A percentile compares a stretch with the other conserved stretches of the same genome.
These are phyloP conservation scores for Dendrobium huoshanense DNA, from an alignment of 106 monocot species.

Conservation along the genomic window DNA sequence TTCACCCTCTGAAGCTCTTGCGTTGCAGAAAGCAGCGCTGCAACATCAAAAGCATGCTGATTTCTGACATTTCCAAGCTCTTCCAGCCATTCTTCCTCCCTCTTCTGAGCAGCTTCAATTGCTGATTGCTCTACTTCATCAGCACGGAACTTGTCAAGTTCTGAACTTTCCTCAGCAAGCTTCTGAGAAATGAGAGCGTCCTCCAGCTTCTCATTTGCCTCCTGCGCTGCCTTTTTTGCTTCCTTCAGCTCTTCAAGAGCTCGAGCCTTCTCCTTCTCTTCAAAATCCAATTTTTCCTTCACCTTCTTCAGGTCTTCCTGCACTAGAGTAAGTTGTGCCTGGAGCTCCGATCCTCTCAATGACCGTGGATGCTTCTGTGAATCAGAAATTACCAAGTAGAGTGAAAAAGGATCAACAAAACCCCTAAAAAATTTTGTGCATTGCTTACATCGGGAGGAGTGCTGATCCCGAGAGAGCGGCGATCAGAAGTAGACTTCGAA, in stretches of 20 bases:
- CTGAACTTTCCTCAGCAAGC: conserved; percentile 54
- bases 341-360: conserved; percentile 37
- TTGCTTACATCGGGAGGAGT: conserved; percentile 34
- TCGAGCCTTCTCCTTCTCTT: conserved; percentile 45
- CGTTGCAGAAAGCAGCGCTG: conserved; percentile 31
- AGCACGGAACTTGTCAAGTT: conserved; percentile 74
- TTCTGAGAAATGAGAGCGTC: conserved; percentile 66
- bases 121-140: conserved; percentile 72
- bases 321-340: conserved; percentile 30
- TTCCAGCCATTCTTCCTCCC: conserved; percentile 47
- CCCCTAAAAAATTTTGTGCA: not conserved
- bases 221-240: conserved; percentile 39
- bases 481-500: conserved; percentile 23
- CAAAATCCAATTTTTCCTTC: conserved; percentile 50
- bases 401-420: not conserved
- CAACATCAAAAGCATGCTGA: conserved; percentile 46
- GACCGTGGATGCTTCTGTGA: conserved; percentile 21
- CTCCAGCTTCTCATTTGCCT: conserved; percentile 55
- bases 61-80: conserved; percentile 47
- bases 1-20: conserved; percentile 56
- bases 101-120: conserved; percentile 53
- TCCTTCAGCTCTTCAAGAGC: conserved; percentile 53
- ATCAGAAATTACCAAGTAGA: not conserved
- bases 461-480: conserved; percentile 13
- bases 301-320: conserved; percentile 75